Evolutionary conservation across 208 protist genomes (phyloP), one percentile per base, ranked within the genome.

Genomic region (Leishmania braziliensis): DNA sequence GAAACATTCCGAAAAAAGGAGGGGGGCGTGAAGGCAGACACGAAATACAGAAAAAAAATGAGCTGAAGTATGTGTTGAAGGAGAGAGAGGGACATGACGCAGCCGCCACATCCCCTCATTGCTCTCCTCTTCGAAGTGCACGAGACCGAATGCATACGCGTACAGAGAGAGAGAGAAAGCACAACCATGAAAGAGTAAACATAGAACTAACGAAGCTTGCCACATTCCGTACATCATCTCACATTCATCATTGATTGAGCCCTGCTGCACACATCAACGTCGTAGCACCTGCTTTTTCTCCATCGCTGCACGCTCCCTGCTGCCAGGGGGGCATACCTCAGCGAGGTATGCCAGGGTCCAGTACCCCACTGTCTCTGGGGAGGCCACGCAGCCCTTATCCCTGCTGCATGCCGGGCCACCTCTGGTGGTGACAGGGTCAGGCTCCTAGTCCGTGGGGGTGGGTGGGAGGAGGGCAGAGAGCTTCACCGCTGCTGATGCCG

Each of bases 1-100:
- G 1, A 60, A 60, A 50, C n/a, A 39, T 43, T 50, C 66, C 66
- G 39, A 77, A 77, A 63, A 78, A 39, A 26, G 53, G 74, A 60
- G 73, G 46, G 54, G 66, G 14, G 4, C 43, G 43, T 46, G 43
- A 46, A 46, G 3, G 58, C 29, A 14, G 8, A 10, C 14, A 8
- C 23, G 4, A 29, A 5, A 23, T 9, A 3, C 0, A 63, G 9
- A 33, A 63, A 29, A 29, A 33, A 33, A 5, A 33, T 33, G 58
- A 4, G 16, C 26, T n/a, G 29, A 14, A 2, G 16, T 14, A 16
- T 33, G 26, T n/a, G 8, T 14, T n/a, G 58, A 63, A 23, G 26
- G 3, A 12, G 26, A 33, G 8, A 29, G 12, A 10, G 26, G 26
- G 26, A 4, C 58, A 33, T 63, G 58, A 18, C 5, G 8, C 58